Evolutionary conservation across 805 yeast genomes (phyloP).

Genomic region (Groenewaldozyma tartarivorans): DNA sequence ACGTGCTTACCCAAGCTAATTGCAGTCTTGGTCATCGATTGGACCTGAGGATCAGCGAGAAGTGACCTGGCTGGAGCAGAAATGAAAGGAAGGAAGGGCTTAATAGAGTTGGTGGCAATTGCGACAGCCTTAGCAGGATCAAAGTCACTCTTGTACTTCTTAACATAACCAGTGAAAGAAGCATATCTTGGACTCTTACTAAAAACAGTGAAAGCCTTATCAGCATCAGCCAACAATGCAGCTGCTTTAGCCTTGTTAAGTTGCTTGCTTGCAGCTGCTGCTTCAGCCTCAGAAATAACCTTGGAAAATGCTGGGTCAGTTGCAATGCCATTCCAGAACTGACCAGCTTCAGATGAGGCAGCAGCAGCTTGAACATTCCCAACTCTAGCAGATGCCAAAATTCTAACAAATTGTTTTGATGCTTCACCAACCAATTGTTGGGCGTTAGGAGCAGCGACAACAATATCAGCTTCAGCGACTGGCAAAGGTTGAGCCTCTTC

Average conservation of each 20-base stretch:
- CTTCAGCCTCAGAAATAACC: constrained; percentile 9
- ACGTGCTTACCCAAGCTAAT: constrained; percentile 10
- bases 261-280: constrained; percentile 1
- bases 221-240: constrained; percentile 11
- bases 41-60: constrained; percentile 10
- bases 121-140: constrained; percentile 19
- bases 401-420: constrained; percentile 4
- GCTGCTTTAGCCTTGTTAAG: constrained; percentile 7
- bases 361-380: constrained; percentile 9
- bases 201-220: constrained; percentile 12
- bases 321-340: constrained; percentile 12
- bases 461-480: not conserved
- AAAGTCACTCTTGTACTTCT: constrained; percentile 16
- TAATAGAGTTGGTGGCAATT: constrained; percentile 8
- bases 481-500: not conserved
- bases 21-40: constrained; percentile 9
- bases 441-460: constrained; percentile 6
- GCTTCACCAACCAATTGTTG: constrained; percentile 7
- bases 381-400: constrained; percentile 6
- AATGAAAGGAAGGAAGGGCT: constrained; percentile 7
- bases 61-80: constrained; percentile 8
- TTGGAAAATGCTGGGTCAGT: constrained; percentile 13
- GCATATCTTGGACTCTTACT: constrained; percentile 16
- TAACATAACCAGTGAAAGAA: constrained; percentile 14
- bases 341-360: constrained; percentile 17